Evolutionary conservation across 495 filamentous ascomycete genomes (phyloP), one percentile per base, ranked within the genome.

Genomic region (Glonium stellatum): DNA sequence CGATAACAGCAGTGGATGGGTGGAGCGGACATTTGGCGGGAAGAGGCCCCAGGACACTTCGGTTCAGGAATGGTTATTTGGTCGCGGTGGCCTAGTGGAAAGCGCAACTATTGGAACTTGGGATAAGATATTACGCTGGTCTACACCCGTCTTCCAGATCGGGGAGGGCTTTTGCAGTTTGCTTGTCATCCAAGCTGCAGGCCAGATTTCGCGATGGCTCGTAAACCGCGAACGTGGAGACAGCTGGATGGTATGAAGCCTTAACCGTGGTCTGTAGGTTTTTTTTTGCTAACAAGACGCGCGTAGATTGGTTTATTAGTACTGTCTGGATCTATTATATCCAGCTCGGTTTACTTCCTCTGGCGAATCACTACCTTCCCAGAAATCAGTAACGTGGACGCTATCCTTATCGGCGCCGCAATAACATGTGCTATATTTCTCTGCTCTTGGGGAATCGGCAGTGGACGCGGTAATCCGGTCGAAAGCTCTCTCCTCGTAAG

Each of bases 101-200:
- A 84, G 76, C 3, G 73, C 87, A 50, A 85, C 87, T 11, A 80
- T 98, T 62, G 90, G 91, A 10, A 82, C 82, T 57, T 98, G 93
- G 93, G 90, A 96, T 69, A 90, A 86, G 67, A 73, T 92, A 37
- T 75, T 98, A 71, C 82, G 87, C 73, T 97, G 92, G 79, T 95
- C 91, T 19, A 92, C 89, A n/a, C 93, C 93, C 0, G 79, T 95
- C 13, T 98, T 97, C 75, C 93, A 98, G 69, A 78, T 98, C 27
- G 85, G 83, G 39, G 93, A 98, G 73, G 93, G 93, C 1, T 98
- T 98, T 75, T 97, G 93, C 75, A 96, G 89, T 67, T 73, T 98
- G 69, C 75, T 98, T 59, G 93, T 98, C 52, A 97, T 98, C 55
- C 93, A 98, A 72, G 88, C 91, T 13, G 84, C 87, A 34, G 93